phyloP scores from a whole-genome alignment of 805 yeast species.

The Candida ficus region DNA sequence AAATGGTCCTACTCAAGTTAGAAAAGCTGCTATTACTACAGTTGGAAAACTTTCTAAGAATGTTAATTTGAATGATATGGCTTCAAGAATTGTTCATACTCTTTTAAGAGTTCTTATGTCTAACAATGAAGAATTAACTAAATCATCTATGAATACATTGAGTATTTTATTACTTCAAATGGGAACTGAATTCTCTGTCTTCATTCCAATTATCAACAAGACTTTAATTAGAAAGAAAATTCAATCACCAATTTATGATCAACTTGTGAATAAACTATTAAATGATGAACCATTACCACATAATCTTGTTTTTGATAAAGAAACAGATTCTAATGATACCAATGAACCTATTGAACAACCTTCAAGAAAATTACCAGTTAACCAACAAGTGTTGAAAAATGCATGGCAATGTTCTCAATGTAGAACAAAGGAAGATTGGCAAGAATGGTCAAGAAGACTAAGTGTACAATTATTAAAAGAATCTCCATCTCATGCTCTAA shows the following conservation, averaged over 20 bases:
- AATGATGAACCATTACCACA: conserved; percentile 86
- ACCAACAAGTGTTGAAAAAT: conserved; percentile 57
- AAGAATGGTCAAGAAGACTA: conserved; percentile 89
- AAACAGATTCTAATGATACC: conserved; percentile 33
- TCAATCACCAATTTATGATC: conserved; percentile 73
- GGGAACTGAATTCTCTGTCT: conserved; percentile 79
- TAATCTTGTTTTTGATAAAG: conserved; percentile 63
- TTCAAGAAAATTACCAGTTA: conserved; percentile 68
- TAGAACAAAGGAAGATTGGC: conserved; percentile 94
- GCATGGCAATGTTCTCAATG: conserved; percentile 93
- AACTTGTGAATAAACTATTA: conserved; percentile 67
- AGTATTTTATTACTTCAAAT: conserved; percentile 74
- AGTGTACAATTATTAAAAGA: conserved; percentile 83
- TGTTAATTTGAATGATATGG: conserved; percentile 77
- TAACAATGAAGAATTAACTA: conserved; percentile 53
- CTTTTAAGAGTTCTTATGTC: conserved; percentile 59
- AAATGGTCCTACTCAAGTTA: conserved; percentile 49
- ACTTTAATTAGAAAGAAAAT: conserved; percentile 57
- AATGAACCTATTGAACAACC: conserved; percentile 57
- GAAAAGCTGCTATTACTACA: conserved; percentile 73
- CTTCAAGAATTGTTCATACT: conserved; percentile 87
- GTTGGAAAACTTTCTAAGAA: conserved; percentile 74
- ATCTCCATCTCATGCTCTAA: conserved; percentile 88
- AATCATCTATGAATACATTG: conserved; percentile 70
- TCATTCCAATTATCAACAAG: conserved; percentile 75